Base-by-base conservation (phyloP, 1,284 basidiomycete genomes). In the Puccinia hordei region DNA sequence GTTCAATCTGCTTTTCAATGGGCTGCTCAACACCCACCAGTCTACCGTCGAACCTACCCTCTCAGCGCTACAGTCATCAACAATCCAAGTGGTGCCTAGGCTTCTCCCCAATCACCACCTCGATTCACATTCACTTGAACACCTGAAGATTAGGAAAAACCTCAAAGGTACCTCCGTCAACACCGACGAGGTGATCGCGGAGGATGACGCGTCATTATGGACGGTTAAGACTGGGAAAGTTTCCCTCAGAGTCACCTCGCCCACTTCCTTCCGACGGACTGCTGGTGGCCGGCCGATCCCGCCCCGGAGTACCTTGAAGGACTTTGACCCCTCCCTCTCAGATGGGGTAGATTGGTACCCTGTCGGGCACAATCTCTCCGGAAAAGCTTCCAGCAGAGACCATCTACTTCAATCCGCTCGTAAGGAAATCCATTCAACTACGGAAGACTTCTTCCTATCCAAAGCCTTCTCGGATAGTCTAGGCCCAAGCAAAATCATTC, bases 401-500 rank as follows among this genome's bases (percentile, higher is more conserved):
- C 35, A 57, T 24, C 35, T 55, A 33, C 53, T 59, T 2, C 30
- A 66, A 53, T 41, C 66, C 8, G 33, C 61, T 33, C 59, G 57
- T 38, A 49, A 72, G 49, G 33, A 49, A n/a, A 53, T 35, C 30
- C 49, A 73, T 55, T 63, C 46, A 12, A 80, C 68, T 46, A 38
- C 38, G 17, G 61, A 80, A 44, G 78, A 80, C 53, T 73, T 80
- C 53, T 80, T 80, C 63, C 24, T 65, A 53, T 80, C 78, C 13
- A 80, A 80, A 80, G 78, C 78, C 27, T 80, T 73, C 55, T 53
- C 35, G 0, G 78, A 80, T 55, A 73, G 69, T 63, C 41, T 66
- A n/a, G 78, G 78, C n/a, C 92, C 92, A 0, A 90, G 88, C 83
- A 90, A 90, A 82, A 89, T 93, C 74, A 88, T 92, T 24, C 93